These are phyloP conservation scores for Rhodotorula sp. DNA, from an alignment of 1,284 basidiomycete species.

Conservation along the genomic window DNA sequence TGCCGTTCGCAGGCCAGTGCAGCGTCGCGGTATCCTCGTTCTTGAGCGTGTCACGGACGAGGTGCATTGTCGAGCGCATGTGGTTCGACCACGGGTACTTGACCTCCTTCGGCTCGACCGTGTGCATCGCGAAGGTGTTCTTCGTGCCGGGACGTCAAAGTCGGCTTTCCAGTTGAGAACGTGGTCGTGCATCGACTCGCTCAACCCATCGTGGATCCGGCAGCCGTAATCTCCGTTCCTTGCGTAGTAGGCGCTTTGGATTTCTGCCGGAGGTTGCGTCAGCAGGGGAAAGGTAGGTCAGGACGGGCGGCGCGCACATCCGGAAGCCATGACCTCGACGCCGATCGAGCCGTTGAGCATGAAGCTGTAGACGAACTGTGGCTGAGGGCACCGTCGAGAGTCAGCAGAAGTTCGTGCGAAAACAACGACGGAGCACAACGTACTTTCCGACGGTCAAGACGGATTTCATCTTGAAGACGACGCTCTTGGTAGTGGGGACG, in stretches of 20 bases:
- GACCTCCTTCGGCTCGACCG: conserved; percentile 39
- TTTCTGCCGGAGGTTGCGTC: conserved; percentile 2
- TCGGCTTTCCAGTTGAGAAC: conserved; percentile 42
- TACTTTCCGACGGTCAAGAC: conserved; percentile 46
- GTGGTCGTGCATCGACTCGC: conserved; percentile 48
- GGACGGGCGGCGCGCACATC: conserved; percentile 27
- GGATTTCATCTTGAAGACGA: conserved; percentile 44
- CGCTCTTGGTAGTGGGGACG: conserved; percentile 46
- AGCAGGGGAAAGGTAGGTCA: conserved; percentile 2
- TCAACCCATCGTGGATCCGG: conserved; percentile 44
- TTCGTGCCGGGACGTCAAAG: conserved; percentile 45
- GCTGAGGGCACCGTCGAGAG: background rate
- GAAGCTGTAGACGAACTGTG: conserved; percentile 42
- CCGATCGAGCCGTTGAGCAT: conserved; percentile 47
- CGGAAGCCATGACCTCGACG: conserved; percentile 46
- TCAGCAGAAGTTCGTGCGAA: background rate
- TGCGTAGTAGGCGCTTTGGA: conserved; percentile 46
- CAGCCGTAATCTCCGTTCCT: conserved; percentile 44
- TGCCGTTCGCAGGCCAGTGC: conserved; percentile 58
- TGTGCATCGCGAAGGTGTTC: conserved; percentile 46
- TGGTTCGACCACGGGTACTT: conserved; percentile 46
- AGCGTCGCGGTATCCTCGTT: conserved; percentile 58
- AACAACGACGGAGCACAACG: background rate
- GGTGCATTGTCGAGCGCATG: conserved; percentile 46
- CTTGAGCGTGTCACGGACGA: conserved; percentile 53